A percentile compares a stretch with the other conserved stretches of the same genome.
These are phyloP conservation scores for Phytophthora sansomeana DNA, from an alignment of 352 stramenopile genomes.

Conservation along the genomic window DNA sequence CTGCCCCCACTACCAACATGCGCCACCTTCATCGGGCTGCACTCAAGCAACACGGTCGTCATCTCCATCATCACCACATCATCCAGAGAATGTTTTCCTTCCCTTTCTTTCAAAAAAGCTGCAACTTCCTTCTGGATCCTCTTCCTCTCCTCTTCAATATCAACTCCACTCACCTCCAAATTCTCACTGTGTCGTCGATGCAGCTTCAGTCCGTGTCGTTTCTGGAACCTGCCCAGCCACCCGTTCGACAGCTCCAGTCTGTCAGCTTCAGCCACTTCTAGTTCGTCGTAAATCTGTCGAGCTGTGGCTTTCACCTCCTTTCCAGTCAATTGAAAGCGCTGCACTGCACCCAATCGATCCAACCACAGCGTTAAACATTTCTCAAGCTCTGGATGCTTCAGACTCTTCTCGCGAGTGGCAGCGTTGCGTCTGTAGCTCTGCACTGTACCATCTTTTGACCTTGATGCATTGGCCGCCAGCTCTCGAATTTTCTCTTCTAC, in stretches of 20 bases:
- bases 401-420: conserved; percentile 16
- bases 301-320: conserved; percentile 31
- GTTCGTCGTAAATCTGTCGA: conserved; percentile 31
- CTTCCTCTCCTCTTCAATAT: conserved; percentile 25
- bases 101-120: conserved; percentile 22
- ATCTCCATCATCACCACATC: conserved; percentile 35
- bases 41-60: conserved; percentile 20
- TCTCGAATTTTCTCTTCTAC: conserved; percentile 28
- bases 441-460: background rate
- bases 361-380: conserved; percentile 31
- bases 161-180: background rate
- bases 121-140: conserved; percentile 4
- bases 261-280: conserved; percentile 15
- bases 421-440: background rate
- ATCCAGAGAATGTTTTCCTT: conserved; percentile 3
- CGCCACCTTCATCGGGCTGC: conserved; percentile 6
- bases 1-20: background rate
- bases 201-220: conserved; percentile 24
- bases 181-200: background rate
- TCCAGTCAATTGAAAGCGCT: conserved; percentile 18
- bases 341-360: conserved; percentile 7
- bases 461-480: background rate
- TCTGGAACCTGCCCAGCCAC: conserved; percentile 29
- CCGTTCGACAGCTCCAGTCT: conserved; percentile 38
- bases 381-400: conserved; percentile 33